A percentile compares a stretch with the other conserved stretches of the same genome.
Evolutionary conservation across 2,329 filamentous ascomycete genomes (phyloP).

Genomic region (Neurospora crassa): DNA sequence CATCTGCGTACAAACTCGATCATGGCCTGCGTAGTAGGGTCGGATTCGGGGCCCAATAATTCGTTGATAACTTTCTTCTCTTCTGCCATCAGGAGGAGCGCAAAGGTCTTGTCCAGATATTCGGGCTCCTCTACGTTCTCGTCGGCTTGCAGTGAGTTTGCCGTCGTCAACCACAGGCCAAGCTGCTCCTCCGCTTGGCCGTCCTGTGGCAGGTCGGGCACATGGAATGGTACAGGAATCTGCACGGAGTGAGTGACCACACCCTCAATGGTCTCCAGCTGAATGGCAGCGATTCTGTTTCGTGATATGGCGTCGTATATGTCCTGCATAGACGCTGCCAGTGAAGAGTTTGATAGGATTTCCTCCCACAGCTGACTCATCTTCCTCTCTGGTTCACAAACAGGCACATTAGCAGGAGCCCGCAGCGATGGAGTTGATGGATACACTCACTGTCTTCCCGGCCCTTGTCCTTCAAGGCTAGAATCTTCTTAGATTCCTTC

Average conservation of each 20-base stretch:
- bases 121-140: constrained; percentile 57
- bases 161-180: constrained; percentile 80
- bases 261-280: constrained; percentile 56
- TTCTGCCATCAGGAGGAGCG: constrained; percentile 74
- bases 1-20: constrained; percentile 73
- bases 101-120: constrained; percentile 77
- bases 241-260: constrained; percentile 53
- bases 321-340: constrained; percentile 74
- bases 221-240: constrained; percentile 57
- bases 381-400: constrained; percentile 34
- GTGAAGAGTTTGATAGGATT: constrained; percentile 61
- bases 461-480: constrained; percentile 72
- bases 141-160: constrained; percentile 62
- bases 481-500: constrained; percentile 77
- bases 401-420: constrained; percentile 13
- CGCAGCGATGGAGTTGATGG: neutral
- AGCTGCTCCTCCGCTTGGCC: constrained; percentile 55
- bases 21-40: constrained; percentile 65
- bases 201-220: constrained; percentile 61
- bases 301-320: constrained; percentile 73
- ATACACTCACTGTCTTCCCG: constrained; percentile 51
- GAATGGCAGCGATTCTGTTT: constrained; percentile 77
- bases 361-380: constrained; percentile 61
- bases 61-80: constrained; percentile 64
- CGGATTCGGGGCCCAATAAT: constrained; percentile 49